phyloP scores from a whole-genome alignment of 163 green algal genomes.

The Scenedesmus sp. region DNA sequence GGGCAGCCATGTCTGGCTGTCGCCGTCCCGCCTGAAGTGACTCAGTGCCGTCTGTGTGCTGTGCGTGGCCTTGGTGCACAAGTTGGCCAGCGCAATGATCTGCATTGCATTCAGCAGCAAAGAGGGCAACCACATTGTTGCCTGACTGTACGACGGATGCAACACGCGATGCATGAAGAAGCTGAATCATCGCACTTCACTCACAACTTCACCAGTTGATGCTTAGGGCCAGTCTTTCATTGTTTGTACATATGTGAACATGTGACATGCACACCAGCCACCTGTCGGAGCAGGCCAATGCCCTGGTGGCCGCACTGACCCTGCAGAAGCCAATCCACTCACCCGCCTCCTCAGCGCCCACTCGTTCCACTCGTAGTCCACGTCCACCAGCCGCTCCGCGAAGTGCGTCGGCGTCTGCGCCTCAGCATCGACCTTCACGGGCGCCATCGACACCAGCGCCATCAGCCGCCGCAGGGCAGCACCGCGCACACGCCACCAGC shows the following conservation, averaged over 20 bases:
- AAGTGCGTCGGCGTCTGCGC: conserved; percentile 86
- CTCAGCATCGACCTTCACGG: conserved; percentile 73
- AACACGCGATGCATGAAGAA: not conserved
- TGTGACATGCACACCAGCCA: no score
- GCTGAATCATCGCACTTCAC: no score
- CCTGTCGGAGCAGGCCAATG: no score
- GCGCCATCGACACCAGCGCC: conserved; percentile 16
- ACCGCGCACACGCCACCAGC: conserved; percentile 7
- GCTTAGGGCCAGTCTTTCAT: no score
- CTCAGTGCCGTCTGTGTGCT: conserved; percentile 75
- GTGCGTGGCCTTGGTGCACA: conserved; percentile 81
- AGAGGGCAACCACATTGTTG: not conserved
- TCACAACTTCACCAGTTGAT: no score
- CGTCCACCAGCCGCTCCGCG: conserved; percentile 75
- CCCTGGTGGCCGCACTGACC: no score
- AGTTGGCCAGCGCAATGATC: conserved; percentile 77
- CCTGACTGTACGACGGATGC: no score
- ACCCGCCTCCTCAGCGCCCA: conserved; percentile 79
- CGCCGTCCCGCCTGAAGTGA: conserved; percentile 81
- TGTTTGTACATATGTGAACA: no score
- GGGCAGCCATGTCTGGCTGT: conserved; percentile 80
- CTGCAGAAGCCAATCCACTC: not conserved
- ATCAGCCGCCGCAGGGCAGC: conserved; percentile 21
- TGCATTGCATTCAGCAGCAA: not conserved
- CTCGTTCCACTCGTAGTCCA: conserved; percentile 88